Base-by-base conservation (phyloP, 441 rosid species). In the Pelargonium cotyledonis region DNA sequence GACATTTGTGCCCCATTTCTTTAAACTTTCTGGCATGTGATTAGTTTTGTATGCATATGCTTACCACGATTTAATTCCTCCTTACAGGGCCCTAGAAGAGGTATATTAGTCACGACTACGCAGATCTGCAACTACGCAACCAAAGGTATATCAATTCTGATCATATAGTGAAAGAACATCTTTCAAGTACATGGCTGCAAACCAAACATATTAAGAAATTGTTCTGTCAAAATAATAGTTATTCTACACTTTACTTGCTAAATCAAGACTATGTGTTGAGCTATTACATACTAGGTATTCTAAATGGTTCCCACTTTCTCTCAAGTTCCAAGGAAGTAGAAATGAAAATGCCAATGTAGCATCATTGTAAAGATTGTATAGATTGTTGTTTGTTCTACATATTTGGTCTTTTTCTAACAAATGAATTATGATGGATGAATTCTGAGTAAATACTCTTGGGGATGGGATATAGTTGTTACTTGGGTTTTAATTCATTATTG, bases 51-150 rank as follows among this genome's bases (percentile, higher is more conserved):
- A 23, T 23, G 26, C 26, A 0, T 23, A 23, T 1, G n/a, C 14
- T 51, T 1, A n/a, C 19, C 19, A 0, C 15, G 5, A 19, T 14
- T n/a, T 51, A 15, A n/a, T 14, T 51, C 19, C n/a, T n/a, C 19
- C 76, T 75, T 71, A 72, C 85, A 90, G 98, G 83, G 81, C 40
- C 57, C 73, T 15, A 76, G 76, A 71, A 70, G 79, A 68, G 85
- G 78, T 53, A 65, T 84, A 10, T 68, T 85, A 69, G 88, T 86
- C 19, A 66, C 86, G 57, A 79, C 85, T 76, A 69, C 84, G 74
- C 90, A 82, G 70, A 63, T 77, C 14, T 77, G 85, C 55, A 71
- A 80, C 80, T 88, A 77, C 73, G 78, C 98, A 12, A 79, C 93
- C 18, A 91, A 87, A 87, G 92, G 96, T 93, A 65, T 23, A 19